Conservation (phyloP, 768 basidiomycete genomes). For the Rhizopogon vinicolor region DNA sequence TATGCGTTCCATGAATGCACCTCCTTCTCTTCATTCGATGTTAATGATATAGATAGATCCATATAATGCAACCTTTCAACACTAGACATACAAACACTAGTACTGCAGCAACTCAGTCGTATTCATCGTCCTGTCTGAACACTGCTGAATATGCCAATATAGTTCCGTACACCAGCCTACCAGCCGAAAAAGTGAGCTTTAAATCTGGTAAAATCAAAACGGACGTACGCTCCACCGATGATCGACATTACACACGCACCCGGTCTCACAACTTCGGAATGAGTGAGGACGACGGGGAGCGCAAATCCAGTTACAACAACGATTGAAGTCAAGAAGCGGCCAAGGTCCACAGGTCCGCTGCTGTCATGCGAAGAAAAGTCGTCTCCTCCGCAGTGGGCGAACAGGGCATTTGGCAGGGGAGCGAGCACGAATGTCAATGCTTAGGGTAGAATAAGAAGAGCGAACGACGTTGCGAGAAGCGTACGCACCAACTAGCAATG, state of each 20-base stretch:
- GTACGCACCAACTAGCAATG: constrained; percentile 85
- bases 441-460: constrained; percentile 23
- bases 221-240: constrained; percentile 79
- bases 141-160: constrained; percentile 84
- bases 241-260: constrained; percentile 94
- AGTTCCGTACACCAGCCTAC: constrained; percentile 82
- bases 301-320: constrained; percentile 94
- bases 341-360: constrained; percentile 77
- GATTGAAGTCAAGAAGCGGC: constrained; percentile 88
- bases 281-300: constrained; percentile 86
- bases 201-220: constrained; percentile 3
- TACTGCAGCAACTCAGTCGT: constrained; percentile 38
- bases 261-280: constrained; percentile 80
- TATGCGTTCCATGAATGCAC: neutral
- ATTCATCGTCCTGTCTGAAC: constrained; percentile 79
- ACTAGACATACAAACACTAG: neutral
- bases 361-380: constrained; percentile 82
- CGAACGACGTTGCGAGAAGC: neutral
- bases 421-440: constrained; percentile 94
- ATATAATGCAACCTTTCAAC: constrained; percentile 8
- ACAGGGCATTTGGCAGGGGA: constrained; percentile 91
- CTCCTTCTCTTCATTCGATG: neutral
- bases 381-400: constrained; percentile 87
- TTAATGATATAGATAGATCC: constrained; percentile 9
- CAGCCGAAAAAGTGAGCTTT: neutral